Evolutionary conservation across 75 land plant genomes (phyloP).

Genomic region (Gnetum montanum): DNA sequence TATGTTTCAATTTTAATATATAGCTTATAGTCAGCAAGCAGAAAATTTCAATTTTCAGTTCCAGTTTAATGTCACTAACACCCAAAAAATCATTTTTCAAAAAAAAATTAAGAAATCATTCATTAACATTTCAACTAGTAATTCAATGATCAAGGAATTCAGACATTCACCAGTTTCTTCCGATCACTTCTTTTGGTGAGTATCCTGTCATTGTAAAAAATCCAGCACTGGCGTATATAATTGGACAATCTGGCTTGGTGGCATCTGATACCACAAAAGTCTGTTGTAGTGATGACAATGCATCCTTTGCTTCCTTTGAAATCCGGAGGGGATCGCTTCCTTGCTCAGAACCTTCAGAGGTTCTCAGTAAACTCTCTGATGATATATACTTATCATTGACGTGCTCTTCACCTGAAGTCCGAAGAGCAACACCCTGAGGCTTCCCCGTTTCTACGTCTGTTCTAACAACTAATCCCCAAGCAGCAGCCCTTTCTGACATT

Average conservation of each 20-base stretch:
- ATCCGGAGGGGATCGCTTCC: slow-evolving; percentile 35
- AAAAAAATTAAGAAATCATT: too few species aligned
- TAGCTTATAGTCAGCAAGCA: too few species aligned
- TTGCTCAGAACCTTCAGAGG: slow-evolving; percentile 32
- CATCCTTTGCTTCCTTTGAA: slow-evolving; percentile 70
- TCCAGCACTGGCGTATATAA: slow-evolving; percentile 74
- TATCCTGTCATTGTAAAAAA: slow-evolving; percentile 80
- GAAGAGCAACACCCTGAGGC: slow-evolving; percentile 8
- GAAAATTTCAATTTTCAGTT: too few species aligned
- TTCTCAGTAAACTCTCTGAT: slow-evolving; percentile 21
- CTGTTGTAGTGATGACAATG: slow-evolving; percentile 70
- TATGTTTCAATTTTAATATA: too few species aligned
- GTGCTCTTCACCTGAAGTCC: slow-evolving; percentile 11
- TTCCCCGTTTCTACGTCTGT: slow-evolving; percentile 20
- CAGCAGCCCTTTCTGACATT: slow-evolving; percentile 60
- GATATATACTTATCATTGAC: slow-evolving; percentile 15
- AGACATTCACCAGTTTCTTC: slow-evolving; percentile 78
- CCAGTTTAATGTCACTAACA: too few species aligned
- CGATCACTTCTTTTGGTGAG: slow-evolving; percentile 61
- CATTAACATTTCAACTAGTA: too few species aligned
- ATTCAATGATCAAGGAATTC: too few species aligned
- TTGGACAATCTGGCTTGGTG: slow-evolving; percentile 49
- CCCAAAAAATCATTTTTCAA: too few species aligned
- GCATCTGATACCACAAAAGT: slow-evolving; percentile 91
- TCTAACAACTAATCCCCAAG: slow-evolving; percentile 59